Evolutionary conservation across 202 grass and related monocot species (phyloP), one percentile per base, ranked within the genome.

Genomic region (Thinopyrum obtusiflorum): DNA sequence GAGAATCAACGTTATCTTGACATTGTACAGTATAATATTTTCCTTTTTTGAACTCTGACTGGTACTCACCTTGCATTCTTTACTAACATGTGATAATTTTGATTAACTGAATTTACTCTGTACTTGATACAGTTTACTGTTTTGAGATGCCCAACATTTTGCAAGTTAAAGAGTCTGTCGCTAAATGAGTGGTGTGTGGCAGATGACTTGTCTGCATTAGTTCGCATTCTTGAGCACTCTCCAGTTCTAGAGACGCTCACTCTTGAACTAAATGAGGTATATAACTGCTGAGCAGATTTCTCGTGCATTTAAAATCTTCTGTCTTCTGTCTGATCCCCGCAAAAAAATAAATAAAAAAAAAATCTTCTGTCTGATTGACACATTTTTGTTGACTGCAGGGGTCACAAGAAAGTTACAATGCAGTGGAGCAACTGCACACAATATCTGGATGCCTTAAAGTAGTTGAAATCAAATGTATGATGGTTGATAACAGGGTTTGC

Each of bases 101-200:
- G 3, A 40, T 24, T 70, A 23, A 70, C 67, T 2, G 4, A 40
- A 70, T 70, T 70, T n/a, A 70, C 5, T 40, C 21, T 40, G 35
- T 10, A 40, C 35, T 40, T 70, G 18, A 70, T 70, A 70, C 11
- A 70, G 67, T 70, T 70, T 40, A 70, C 67, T 70, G 35, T 70
- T 44, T 46, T 73, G 11, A 73, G 68, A 73, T 73, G 68, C 37
- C 37, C 68, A 23, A 24, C 68, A 44, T 73, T 73, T 46, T 25
- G 68, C 5, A 72, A 72, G 36, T 72, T 72, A 72, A 72, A 11
- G 5, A 72, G n/a, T 25, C 37, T 73, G 4, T 73, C 24, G 37
- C 68, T 73, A 26, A 73, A 73, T 17, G 68, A 73, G 37, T 46
- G 68, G 68, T 73, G 37, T 72, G n/a, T 73, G 37, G 11, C 68